A percentile compares a stretch with the other conserved stretches of the same genome.
phyloP scores from a whole-genome alignment of 1,139 yeast species.

The Yamadazyma diddensiae region DNA sequence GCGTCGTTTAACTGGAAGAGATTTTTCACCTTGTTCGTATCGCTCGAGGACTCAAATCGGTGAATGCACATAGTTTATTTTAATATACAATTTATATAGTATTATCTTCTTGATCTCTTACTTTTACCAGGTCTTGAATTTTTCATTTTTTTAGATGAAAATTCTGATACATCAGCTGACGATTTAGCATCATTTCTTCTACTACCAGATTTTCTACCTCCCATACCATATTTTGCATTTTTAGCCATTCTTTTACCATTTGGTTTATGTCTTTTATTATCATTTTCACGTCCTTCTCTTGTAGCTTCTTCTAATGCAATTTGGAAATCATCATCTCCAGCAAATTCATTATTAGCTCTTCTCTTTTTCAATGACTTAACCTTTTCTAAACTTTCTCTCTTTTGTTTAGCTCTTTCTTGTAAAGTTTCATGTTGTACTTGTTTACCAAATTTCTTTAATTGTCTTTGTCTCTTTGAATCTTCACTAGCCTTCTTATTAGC shows the following conservation, averaged over 20 bases:
- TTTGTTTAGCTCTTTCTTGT: slow-evolving; percentile 92
- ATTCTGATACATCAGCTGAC: slow-evolving; percentile 67
- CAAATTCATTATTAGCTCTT: slow-evolving; percentile 74
- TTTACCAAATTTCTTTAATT: slow-evolving; percentile 94
- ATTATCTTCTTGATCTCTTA: slow-evolving; percentile 40
- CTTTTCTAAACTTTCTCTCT: slow-evolving; percentile 86
- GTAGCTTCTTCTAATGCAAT: slow-evolving; percentile 90
- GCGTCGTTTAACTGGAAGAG: too few relatives aligned
- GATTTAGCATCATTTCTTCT: slow-evolving; percentile 75
- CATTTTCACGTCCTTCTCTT: slow-evolving; percentile 34
- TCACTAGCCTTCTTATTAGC: slow-evolving; percentile 88
- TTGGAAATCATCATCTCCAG: slow-evolving; percentile 56
- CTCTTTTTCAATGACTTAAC: slow-evolving; percentile 86
- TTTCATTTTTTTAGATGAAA: slow-evolving; percentile 54
- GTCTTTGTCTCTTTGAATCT: slow-evolving; percentile 93
- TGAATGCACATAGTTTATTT: background rate
- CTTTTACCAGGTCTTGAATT: slow-evolving; percentile 78
- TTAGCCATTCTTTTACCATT: slow-evolving; percentile 62
- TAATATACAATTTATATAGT: background rate
- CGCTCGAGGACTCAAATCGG: background rate
- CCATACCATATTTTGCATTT: slow-evolving; percentile 59
- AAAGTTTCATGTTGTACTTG: slow-evolving; percentile 93
- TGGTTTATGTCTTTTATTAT: slow-evolving; percentile 48
- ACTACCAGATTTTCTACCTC: slow-evolving; percentile 74
- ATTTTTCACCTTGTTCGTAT: too few relatives aligned